These are phyloP conservation scores for Penstemon eatonii DNA, from an alignment of 257 asterid species.

Conservation along the genomic window DNA sequence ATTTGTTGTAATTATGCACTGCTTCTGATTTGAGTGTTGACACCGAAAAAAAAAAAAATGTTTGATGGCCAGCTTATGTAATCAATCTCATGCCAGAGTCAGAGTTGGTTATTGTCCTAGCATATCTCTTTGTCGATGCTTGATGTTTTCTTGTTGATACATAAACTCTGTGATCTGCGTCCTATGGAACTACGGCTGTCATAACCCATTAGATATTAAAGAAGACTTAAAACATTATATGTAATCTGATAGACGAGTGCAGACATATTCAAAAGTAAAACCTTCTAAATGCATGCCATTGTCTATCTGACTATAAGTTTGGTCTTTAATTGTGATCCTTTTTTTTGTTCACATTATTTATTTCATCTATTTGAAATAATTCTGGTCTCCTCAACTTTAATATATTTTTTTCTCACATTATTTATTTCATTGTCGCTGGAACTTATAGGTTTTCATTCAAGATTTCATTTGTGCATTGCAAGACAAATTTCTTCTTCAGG, in stretches of 20 bases:
- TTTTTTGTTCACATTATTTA: too few relatives aligned
- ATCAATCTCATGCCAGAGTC: conserved; percentile 13
- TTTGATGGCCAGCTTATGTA: neutral
- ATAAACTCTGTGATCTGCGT: neutral
- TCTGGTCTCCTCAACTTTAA: too few relatives aligned
- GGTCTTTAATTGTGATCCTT: too few relatives aligned
- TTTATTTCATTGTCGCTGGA: conserved; percentile 26
- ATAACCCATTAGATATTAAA: neutral
- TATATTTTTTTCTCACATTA: neutral
- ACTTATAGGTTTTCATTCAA: conserved; percentile 75
- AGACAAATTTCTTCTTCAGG: conserved; percentile 96
- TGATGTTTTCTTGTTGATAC: neutral
- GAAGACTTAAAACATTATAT: neutral
- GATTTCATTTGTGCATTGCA: conserved; percentile 97
- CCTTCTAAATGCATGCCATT: neutral
- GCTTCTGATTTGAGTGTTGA: too few relatives aligned
- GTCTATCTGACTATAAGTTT: neutral
- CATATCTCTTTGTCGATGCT: neutral
- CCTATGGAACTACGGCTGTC: neutral
- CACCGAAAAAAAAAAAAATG: too few relatives aligned
- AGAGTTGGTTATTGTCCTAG: conserved; percentile 4
- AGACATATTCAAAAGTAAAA: neutral
- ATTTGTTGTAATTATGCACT: too few relatives aligned
- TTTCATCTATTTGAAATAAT: too few relatives aligned
- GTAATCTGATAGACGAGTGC: neutral